Base-by-base conservation (phyloP, 768 basidiomycete genomes). In the Hysterangium stoloniferum region DNA sequence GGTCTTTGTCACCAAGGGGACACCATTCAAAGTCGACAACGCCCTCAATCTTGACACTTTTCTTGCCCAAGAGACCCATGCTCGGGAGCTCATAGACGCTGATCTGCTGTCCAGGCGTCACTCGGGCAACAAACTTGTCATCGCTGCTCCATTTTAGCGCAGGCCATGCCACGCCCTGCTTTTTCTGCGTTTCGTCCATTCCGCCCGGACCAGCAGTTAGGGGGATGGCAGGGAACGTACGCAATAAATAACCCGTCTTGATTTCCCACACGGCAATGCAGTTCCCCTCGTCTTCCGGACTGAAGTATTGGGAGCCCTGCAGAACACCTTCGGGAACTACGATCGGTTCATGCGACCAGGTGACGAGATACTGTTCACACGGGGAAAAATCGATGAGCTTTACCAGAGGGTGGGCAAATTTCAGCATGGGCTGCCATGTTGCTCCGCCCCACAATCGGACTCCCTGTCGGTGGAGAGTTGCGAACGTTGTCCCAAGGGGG, bases 21-120 rank as follows among this genome's bases (percentile, higher is more conserved):
- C 90, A 91, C 96, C 96, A 99, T 68, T 97, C 96, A 65, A 98
- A 98, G 68, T 98, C 95, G 58, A 90, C 74, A 37, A 99, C 93
- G 19, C 95, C 95, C 58, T 98, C 94, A 40, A 98, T 88, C 71
- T 97, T 99, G 66, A 98, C 69, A 58, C 86, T 89, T 71, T 97
- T 99, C 71, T 95, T 97, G 58, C 88, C 94, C 52, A 97, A 80
- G 48, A 99, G 74, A 61, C 82, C 81, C 92, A 99, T 95, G 49
- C 80, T 77, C 7, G 96, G 96, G 51, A 94, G 79, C 66, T 97
- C 94, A 65, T 98, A 91, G 32, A 98, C 86, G 60, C 90, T 91
- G 70, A 99, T 98, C 72, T 91, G 89, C 62, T 87, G 82, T 12
- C 91, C 91, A 32, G 87, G 82, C 25, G 88, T 88, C 53, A 91